phyloP scores from a whole-genome alignment of 345 rosid species.

The Brassica cretica region DNA sequence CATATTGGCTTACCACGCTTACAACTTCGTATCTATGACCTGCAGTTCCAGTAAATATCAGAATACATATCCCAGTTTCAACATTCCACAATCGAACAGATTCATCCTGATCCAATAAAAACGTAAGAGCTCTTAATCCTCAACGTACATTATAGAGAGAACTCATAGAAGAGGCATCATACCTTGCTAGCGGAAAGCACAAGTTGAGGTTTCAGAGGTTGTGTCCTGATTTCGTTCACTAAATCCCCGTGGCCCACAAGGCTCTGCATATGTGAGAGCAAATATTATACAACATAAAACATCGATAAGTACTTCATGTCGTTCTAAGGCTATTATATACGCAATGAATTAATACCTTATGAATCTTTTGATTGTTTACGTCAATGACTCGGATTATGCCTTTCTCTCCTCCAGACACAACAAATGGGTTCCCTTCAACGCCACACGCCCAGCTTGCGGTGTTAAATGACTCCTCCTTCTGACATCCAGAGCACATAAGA shows the following conservation, averaged over 20 bases:
- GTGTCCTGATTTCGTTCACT: constrained; percentile 92
- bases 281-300: background rate
- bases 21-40: constrained; percentile 97
- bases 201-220: constrained; percentile 84
- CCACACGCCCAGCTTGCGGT: constrained; percentile 92
- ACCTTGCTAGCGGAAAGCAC: constrained; percentile 96
- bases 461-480: constrained; percentile 98
- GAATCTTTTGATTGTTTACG: constrained; percentile 71
- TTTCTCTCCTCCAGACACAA: constrained; percentile 86
- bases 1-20: constrained; percentile 70
- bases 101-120: constrained; percentile 66
- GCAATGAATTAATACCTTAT: constrained; percentile 56
- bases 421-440: constrained; percentile 62
- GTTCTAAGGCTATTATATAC: background rate
- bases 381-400: constrained; percentile 89
- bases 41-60: constrained; percentile 97
- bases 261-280: constrained; percentile 47
- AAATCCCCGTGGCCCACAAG: constrained; percentile 98
- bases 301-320: too few species aligned
- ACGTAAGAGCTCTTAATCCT: constrained; percentile 27
- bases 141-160: background rate
- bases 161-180: background rate
- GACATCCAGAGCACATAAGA: constrained; percentile 55
- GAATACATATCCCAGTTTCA: constrained; percentile 91
- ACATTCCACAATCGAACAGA: constrained; percentile 95